phyloP scores from a whole-genome alignment of 2,329 filamentous ascomycete species.

The Epichloe sp. region DNA sequence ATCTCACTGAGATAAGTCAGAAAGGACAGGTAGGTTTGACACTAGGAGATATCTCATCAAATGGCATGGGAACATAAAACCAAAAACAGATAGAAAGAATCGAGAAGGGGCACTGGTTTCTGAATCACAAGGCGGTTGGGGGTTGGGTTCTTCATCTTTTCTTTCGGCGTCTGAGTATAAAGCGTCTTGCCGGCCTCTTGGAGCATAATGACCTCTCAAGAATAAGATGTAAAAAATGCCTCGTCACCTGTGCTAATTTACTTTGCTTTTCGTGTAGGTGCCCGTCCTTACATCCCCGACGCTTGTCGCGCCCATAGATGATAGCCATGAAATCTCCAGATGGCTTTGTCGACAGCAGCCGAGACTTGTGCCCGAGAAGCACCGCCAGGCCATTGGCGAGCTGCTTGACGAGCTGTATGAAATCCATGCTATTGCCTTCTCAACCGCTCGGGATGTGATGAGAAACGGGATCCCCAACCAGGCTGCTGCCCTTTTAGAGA shows the following conservation, averaged over 20 bases:
- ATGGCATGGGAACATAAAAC: too few relatives aligned
- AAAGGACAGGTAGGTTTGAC: constrained; percentile 15
- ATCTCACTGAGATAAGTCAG: constrained; percentile 15
- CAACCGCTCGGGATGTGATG: constrained; percentile 11
- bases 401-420: constrained; percentile 15
- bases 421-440: constrained; percentile 15
- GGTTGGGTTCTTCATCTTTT: too few relatives aligned
- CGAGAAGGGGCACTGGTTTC: too few relatives aligned
- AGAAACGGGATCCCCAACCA: constrained; percentile 15
- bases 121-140: too few relatives aligned
- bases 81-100: too few relatives aligned
- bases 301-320: constrained; percentile 11
- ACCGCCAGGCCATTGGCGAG: constrained; percentile 11
- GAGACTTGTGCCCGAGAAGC: constrained; percentile 13
- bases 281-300: constrained; percentile 15
- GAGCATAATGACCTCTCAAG: too few relatives aligned
- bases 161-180: too few relatives aligned
- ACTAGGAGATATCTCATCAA: too few relatives aligned
- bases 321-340: constrained; percentile 15
- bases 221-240: not conserved
- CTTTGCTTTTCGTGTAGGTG: constrained; percentile 9
- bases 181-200: too few relatives aligned
- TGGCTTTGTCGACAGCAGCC: constrained; percentile 18
- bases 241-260: not conserved
- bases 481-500: constrained; percentile 17